These are phyloP conservation scores for Phytophthora niederhauseri DNA, from an alignment of 352 stramenopile species.

Conservation along the genomic window DNA sequence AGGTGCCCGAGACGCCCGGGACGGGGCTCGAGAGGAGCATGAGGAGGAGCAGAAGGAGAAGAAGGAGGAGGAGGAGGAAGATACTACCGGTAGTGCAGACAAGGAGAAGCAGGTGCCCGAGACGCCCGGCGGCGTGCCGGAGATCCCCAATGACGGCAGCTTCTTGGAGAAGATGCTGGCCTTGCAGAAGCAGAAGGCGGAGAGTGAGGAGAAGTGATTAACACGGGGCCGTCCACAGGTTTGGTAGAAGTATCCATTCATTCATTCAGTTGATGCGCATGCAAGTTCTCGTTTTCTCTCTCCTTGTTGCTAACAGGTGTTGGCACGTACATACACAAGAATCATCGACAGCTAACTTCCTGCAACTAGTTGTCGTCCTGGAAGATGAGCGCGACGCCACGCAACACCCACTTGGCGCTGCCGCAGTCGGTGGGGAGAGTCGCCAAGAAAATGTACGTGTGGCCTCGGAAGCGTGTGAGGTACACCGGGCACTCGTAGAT, in stretches of 20 bases:
- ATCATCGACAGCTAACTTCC: constrained; percentile 2
- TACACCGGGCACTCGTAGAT: constrained; percentile 98
- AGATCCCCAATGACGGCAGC: constrained; percentile 84
- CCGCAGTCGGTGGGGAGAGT: constrained; percentile 94
- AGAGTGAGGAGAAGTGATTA: constrained; percentile 25
- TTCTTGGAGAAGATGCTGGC: constrained; percentile 79
- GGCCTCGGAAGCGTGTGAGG: constrained; percentile 96
- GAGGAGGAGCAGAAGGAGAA: constrained; percentile 28
- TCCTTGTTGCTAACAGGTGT: constrained; percentile 13
- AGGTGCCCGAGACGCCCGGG: constrained; percentile 63
- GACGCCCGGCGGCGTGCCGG: constrained; percentile 70
- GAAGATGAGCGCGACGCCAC: constrained; percentile 94
- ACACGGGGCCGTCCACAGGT: not conserved
- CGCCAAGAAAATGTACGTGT: constrained; percentile 97
- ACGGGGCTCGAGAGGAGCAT: constrained; percentile 26
- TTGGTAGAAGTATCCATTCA: constrained; percentile 11
- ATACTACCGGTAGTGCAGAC: constrained; percentile 9
- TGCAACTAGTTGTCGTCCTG: constrained; percentile 93
- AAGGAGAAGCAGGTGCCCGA: constrained; percentile 42
- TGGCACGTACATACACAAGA: constrained; percentile 20
- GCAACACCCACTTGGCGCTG: constrained; percentile 95
- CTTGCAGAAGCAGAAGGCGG: constrained; percentile 53
- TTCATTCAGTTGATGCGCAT: constrained; percentile 18
- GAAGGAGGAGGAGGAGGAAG: constrained; percentile 29
- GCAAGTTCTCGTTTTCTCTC: constrained; percentile 7